Conservation (phyloP, 192 early-diverging fungal genomes). For the Backusella circina region DNA sequence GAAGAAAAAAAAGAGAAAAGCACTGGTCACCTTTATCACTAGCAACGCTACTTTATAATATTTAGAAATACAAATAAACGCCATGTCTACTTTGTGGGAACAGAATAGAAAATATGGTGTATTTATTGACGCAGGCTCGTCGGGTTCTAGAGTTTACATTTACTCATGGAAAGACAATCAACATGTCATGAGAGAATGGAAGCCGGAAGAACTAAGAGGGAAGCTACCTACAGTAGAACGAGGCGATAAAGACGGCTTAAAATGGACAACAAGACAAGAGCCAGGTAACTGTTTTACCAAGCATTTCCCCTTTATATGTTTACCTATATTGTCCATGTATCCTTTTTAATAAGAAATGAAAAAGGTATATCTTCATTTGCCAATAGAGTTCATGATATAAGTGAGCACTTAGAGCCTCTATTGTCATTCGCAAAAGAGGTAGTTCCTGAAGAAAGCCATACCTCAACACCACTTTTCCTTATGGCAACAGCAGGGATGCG, state of each 20-base stretch:
- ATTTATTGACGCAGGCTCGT: conserved; percentile 97
- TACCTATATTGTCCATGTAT: neutral
- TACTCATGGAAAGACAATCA: conserved; percentile 79
- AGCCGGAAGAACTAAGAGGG: conserved; percentile 26
- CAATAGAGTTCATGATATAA: conserved; percentile 48
- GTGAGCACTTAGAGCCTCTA: conserved; percentile 67
- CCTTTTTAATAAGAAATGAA: neutral
- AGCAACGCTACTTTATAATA: neutral
- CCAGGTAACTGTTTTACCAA: conserved; percentile 44
- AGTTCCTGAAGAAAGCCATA: conserved; percentile 59
- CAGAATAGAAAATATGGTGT: conserved; percentile 72
- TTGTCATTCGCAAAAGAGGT: conserved; percentile 70
- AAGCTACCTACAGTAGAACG: conserved; percentile 63
- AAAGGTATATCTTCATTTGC: conserved; percentile 83
- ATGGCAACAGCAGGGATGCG: conserved; percentile 97
- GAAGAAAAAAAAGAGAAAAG: neutral
- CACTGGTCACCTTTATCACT: neutral
- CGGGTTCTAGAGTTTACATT: conserved; percentile 89
- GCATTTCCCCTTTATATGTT: neutral
- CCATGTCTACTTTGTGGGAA: conserved; percentile 33
- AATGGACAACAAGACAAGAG: conserved; percentile 66
- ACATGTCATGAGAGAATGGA: conserved; percentile 32
- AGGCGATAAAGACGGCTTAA: conserved; percentile 55
- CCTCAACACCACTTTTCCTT: conserved; percentile 78
- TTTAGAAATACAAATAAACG: neutral